These are phyloP conservation scores for Avicennia marina DNA, from an alignment of 257 asterid genomes.

Conservation along the genomic window DNA sequence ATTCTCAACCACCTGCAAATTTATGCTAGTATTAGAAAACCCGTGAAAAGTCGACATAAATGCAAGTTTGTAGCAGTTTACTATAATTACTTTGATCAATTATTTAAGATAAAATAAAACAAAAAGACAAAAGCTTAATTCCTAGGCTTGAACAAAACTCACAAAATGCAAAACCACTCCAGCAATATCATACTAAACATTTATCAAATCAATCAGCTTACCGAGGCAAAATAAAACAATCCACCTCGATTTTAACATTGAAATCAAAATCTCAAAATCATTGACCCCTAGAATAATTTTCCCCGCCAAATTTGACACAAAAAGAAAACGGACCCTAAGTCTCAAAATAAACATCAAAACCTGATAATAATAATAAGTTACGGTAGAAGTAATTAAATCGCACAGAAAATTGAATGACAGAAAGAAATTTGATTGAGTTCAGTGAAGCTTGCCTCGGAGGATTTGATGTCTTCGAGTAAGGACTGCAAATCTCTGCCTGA, in stretches of 20 bases:
- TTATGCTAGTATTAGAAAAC: background rate
- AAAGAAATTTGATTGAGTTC: background rate
- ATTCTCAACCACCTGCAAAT: conserved; percentile 80
- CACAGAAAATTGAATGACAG: background rate
- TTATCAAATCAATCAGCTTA: background rate
- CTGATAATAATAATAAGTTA: background rate
- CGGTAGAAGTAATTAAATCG: background rate
- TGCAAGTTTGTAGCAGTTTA: too few relatives aligned
- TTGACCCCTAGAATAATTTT: background rate
- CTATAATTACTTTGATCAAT: too few relatives aligned
- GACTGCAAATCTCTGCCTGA: conserved; percentile 36
- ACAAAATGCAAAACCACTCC: background rate
- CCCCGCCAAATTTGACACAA: background rate
- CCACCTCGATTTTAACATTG: background rate
- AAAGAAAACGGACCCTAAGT: background rate
- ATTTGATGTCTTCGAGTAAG: conserved; percentile 57
- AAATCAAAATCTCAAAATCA: background rate
- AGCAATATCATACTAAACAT: background rate
- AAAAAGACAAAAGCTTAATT: too few relatives aligned
- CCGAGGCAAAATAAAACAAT: background rate
- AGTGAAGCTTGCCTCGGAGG: conserved; percentile 60
- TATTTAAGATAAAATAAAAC: too few relatives aligned
- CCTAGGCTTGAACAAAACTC: background rate
- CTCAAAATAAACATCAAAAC: background rate
- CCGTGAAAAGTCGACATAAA: background rate